Percentiles rank a stretch among this genome's conserved stretches.
Conservation (phyloP, 345 rosid species). For the Cardamine chenopodiifolia region DNA sequence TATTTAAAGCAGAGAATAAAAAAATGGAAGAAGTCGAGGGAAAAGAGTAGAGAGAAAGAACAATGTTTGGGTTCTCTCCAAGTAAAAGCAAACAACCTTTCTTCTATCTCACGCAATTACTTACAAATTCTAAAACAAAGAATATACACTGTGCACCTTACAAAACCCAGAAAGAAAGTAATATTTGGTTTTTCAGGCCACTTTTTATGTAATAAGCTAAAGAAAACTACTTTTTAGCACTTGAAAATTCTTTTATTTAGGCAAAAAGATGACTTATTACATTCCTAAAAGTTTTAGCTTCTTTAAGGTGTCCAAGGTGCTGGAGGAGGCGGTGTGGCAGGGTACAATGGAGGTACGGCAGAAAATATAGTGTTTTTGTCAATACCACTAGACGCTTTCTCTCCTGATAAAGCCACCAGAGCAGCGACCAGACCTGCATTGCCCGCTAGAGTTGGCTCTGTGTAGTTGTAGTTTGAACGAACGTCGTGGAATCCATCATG, state of each 20-base stretch:
- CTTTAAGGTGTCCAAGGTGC: slow-evolving; percentile 92
- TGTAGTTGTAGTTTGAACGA: slow-evolving; percentile 88
- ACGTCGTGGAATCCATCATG: slow-evolving; percentile 79
- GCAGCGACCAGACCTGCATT: slow-evolving; percentile 94
- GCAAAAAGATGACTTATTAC: slow-evolving; percentile 28
- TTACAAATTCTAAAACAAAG: background rate
- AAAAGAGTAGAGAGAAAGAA: slow-evolving; percentile 36
- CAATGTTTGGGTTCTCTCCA: slow-evolving; percentile 22
- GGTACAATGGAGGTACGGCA: slow-evolving; percentile 78
- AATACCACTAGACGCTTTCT: slow-evolving; percentile 44
- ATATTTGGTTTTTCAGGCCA: slow-evolving; percentile 15
- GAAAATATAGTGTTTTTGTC: slow-evolving; percentile 92
- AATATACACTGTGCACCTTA: background rate
- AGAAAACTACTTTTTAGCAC: background rate
- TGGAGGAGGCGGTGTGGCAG: slow-evolving; percentile 89
- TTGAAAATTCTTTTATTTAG: slow-evolving; percentile 9
- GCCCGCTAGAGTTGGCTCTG: slow-evolving; percentile 86
- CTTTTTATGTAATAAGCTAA: slow-evolving; percentile 4
- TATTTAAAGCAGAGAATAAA: slow-evolving; percentile 35
- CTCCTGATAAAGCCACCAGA: slow-evolving; percentile 85
- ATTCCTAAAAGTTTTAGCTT: background rate
- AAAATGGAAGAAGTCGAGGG: slow-evolving; percentile 16
- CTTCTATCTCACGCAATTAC: slow-evolving; percentile 29
- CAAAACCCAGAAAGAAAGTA: background rate
- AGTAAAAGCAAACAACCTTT: slow-evolving; percentile 18